Conservation (phyloP, 139 green algal species). For the Chlorella sp. region DNA sequence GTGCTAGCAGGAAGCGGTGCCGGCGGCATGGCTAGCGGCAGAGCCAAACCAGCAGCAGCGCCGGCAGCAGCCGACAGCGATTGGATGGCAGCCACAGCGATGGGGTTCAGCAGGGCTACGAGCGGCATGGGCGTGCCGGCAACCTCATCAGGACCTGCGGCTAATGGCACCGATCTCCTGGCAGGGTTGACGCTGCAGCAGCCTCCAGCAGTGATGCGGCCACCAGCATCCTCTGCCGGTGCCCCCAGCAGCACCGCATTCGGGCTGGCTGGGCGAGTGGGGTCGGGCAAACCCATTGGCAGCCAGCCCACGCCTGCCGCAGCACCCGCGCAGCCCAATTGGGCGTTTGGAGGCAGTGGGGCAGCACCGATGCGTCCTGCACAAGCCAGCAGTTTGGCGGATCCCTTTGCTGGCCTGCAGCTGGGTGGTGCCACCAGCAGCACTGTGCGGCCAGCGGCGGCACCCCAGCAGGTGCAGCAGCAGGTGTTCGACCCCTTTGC, state of each 20-base stretch:
- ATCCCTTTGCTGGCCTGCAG: slow-evolving; percentile 24
- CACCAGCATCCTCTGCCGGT: neutral
- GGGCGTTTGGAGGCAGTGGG: neutral
- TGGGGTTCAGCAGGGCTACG: neutral
- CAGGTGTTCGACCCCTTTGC: slow-evolving; percentile 16
- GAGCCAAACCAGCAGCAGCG: neutral
- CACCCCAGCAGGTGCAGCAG: neutral
- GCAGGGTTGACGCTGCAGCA: slow-evolving; percentile 8
- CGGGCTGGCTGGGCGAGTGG: neutral
- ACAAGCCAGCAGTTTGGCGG: neutral
- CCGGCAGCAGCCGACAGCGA: neutral
- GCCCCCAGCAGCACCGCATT: neutral
- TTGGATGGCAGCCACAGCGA: neutral
- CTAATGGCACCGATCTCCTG: neutral
- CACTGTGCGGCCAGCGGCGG: no score
- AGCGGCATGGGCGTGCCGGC: neutral
- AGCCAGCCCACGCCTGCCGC: neutral
- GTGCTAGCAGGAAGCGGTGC: neutral
- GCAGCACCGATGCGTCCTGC: neutral
- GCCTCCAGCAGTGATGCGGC: neutral
- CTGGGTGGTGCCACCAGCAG: neutral
- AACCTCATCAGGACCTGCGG: neutral
- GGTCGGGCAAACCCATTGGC: neutral
- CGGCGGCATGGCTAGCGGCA: neutral
- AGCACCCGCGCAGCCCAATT: neutral